phyloP scores from a whole-genome alignment of 495 filamentous ascomycete genomes.

The Peziza echinospora region DNA sequence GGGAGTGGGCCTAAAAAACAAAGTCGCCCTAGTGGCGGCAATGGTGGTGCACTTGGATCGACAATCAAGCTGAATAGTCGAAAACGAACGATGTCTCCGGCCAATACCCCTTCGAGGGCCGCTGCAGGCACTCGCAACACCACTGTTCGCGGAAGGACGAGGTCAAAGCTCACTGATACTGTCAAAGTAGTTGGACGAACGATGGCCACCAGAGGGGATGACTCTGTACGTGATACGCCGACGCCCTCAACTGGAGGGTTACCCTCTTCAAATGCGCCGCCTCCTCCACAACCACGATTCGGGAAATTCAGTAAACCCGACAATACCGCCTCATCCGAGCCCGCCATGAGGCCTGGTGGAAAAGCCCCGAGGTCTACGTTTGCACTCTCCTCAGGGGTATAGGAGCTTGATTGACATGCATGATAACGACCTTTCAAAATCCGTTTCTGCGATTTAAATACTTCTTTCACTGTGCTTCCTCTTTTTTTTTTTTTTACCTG shows the following conservation, averaged over 20 bases:
- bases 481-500: too few species aligned
- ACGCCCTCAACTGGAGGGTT: too few species aligned
- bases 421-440: too few species aligned
- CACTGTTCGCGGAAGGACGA: background rate
- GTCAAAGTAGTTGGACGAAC: background rate
- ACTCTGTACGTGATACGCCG: background rate
- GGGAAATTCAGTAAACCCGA: background rate
- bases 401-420: too few species aligned
- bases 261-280: too few species aligned
- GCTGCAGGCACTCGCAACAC: background rate
- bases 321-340: background rate
- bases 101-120: background rate
- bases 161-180: background rate
- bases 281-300: background rate
- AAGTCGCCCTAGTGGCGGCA: background rate
- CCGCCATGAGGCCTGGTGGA: background rate
- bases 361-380: background rate
- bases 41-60: too few species aligned
- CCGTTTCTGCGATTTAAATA: too few species aligned
- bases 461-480: too few species aligned
- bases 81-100: background rate
- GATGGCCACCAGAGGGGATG: background rate
- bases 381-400: background rate
- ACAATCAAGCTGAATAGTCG: background rate
- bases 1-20: slow-evolving; percentile 18